Evolutionary conservation across 768 basidiomycete species (phyloP).

Genomic region (Nidularia pulvinata): DNA sequence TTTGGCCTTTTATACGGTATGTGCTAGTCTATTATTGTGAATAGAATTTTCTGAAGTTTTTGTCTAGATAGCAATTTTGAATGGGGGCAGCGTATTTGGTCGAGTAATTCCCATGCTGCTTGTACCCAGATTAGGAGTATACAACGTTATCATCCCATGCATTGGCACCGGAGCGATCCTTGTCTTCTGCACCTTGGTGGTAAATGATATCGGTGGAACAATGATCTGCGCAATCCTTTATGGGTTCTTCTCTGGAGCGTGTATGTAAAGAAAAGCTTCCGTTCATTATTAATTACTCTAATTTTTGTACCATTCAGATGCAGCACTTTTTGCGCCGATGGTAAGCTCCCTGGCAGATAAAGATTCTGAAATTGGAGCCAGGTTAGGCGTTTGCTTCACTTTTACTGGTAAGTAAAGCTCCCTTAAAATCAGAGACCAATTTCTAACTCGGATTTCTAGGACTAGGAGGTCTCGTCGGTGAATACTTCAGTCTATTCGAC

Average conservation of each 20-base stretch:
- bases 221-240: constrained; percentile 37
- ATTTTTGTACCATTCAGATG: constrained; percentile 22
- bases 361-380: not conserved
- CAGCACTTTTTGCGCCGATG: constrained; percentile 42
- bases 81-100: not conserved
- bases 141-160: constrained; percentile 35
- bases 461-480: no score
- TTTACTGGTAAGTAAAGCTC: no score
- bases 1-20: constrained; percentile 38
- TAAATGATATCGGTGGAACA: constrained; percentile 27
- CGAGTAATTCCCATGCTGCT: constrained; percentile 45
- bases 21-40: not conserved
- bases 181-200: constrained; percentile 41
- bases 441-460: no score
- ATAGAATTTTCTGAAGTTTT: not conserved
- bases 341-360: constrained; percentile 35
- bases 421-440: no score
- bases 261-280: constrained; percentile 22
- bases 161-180: constrained; percentile 26
- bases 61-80: not conserved
- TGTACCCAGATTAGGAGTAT: constrained; percentile 38
- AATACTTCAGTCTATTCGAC: no score
- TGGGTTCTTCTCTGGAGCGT: constrained; percentile 48
- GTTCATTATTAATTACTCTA: not conserved
- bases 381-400: not conserved